Conservation (phyloP, 768 basidiomycete species). For the Tricholoma furcatifolium region DNA sequence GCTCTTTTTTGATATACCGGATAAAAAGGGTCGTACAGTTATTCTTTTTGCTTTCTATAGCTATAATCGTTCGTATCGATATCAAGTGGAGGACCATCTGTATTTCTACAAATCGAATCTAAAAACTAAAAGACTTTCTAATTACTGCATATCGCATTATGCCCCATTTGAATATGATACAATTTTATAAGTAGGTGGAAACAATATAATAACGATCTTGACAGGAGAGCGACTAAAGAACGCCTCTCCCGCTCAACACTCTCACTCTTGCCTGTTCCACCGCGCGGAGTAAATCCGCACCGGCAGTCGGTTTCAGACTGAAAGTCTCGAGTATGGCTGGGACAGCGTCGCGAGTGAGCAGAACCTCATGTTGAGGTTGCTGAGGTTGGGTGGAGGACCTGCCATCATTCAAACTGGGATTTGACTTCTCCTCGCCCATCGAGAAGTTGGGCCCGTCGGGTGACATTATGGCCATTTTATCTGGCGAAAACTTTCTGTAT, state of each 20-base stretch:
- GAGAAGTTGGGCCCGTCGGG: not conserved
- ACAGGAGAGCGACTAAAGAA: slow-evolving; percentile 2
- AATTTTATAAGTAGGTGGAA: not conserved
- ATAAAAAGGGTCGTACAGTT: too few species aligned
- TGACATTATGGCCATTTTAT: not conserved
- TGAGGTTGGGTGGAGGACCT: not conserved
- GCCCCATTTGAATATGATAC: not conserved
- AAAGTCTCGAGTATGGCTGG: slow-evolving; percentile 49
- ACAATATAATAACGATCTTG: not conserved
- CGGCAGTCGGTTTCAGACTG: slow-evolving; percentile 41
- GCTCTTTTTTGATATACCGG: not conserved
- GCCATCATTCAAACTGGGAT: slow-evolving; percentile 6
- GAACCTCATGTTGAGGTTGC: slow-evolving; percentile 27
- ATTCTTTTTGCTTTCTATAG: not conserved
- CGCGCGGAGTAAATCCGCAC: slow-evolving; percentile 59
- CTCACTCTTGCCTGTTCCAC: slow-evolving; percentile 54
- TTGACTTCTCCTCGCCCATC: not conserved
- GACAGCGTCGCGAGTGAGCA: slow-evolving; percentile 54
- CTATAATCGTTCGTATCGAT: not conserved
- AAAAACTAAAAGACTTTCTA: not conserved
- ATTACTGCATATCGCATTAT: not conserved
- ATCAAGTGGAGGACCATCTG: not conserved
- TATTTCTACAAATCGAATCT: slow-evolving; percentile 1
- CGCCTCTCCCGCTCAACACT: slow-evolving; percentile 21
- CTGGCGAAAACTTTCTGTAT: slow-evolving; percentile 36